phyloP scores from a whole-genome alignment of 2,329 filamentous ascomycete genomes.

The Neocucurbitaria cava region DNA sequence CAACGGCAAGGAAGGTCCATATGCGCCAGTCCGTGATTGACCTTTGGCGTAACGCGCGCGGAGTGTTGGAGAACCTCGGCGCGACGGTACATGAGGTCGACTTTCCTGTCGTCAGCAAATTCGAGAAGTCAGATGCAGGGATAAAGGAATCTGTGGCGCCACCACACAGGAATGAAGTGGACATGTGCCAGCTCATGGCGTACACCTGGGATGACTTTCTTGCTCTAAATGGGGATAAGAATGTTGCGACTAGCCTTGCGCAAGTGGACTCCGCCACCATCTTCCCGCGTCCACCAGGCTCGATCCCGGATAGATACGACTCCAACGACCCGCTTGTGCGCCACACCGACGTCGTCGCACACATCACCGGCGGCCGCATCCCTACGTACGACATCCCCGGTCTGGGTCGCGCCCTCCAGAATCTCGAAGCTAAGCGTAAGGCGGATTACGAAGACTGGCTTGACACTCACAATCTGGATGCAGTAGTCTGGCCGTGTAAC shows the following conservation, averaged over 20 bases:
- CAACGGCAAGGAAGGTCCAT: constrained; percentile 33
- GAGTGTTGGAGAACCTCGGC: constrained; percentile 48
- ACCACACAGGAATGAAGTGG: constrained; percentile 37
- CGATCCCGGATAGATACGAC: constrained; percentile 36
- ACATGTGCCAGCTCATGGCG: constrained; percentile 53
- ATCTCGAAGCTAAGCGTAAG: constrained; percentile 54
- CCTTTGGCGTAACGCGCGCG: constrained; percentile 7
- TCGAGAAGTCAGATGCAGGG: constrained; percentile 40
- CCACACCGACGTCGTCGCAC: neutral
- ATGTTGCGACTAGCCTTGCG: constrained; percentile 27
- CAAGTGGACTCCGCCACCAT: constrained; percentile 41
- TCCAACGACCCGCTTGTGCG: constrained; percentile 15
- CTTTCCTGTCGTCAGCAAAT: constrained; percentile 53
- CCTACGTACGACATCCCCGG: constrained; percentile 37
- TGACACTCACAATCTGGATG: constrained; percentile 46
- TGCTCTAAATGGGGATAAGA: constrained; percentile 46
- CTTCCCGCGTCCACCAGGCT: constrained; percentile 36
- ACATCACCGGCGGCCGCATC: neutral
- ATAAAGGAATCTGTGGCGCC: neutral
- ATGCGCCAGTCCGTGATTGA: constrained; percentile 48
- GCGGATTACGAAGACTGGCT: constrained; percentile 57
- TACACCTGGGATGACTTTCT: constrained; percentile 60
- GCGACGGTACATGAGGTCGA: constrained; percentile 51
- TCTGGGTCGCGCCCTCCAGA: constrained; percentile 21
- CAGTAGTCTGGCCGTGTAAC: constrained; percentile 56